These are phyloP conservation scores for Brassica juncea DNA, from an alignment of 345 rosid species.

Conservation along the genomic window DNA sequence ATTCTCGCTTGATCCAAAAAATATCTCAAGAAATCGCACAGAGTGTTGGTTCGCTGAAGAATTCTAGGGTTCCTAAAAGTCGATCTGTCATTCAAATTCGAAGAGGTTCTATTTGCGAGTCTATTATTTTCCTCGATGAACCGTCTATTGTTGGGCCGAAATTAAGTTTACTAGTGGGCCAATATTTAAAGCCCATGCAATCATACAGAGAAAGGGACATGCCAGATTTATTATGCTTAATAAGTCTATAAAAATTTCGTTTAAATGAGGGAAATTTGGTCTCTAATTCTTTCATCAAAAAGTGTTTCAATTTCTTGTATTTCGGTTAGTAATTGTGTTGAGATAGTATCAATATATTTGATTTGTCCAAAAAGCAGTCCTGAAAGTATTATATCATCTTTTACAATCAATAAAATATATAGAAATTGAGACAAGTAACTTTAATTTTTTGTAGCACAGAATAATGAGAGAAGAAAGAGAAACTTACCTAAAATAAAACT, in stretches of 20 bases:
- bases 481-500: slow-evolving; percentile 23
- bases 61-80: slow-evolving; percentile 15
- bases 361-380: too few relatives aligned
- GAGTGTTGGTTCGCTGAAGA: neutral
- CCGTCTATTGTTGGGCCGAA: neutral
- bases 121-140: neutral
- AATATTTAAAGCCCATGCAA: neutral
- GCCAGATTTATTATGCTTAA: too few relatives aligned
- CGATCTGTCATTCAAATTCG: slow-evolving; percentile 11
- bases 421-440: slow-evolving; percentile 27
- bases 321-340: too few relatives aligned
- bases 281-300: neutral
- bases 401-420: slow-evolving; percentile 30
- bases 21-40: neutral
- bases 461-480: neutral
- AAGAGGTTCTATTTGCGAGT: neutral
- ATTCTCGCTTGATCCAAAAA: slow-evolving; percentile 32
- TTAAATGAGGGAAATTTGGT: too few relatives aligned
- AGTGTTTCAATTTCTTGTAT: too few relatives aligned
- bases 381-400: neutral
- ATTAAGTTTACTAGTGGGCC: slow-evolving; percentile 13
- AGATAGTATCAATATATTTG: too few relatives aligned
- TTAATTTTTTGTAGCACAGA: slow-evolving; percentile 21
- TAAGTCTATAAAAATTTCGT: too few relatives aligned
- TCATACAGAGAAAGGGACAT: too few relatives aligned